These are phyloP conservation scores for Colletotrichum orbiculare DNA, from an alignment of 2,329 filamentous ascomycete species.

Conservation along the genomic window DNA sequence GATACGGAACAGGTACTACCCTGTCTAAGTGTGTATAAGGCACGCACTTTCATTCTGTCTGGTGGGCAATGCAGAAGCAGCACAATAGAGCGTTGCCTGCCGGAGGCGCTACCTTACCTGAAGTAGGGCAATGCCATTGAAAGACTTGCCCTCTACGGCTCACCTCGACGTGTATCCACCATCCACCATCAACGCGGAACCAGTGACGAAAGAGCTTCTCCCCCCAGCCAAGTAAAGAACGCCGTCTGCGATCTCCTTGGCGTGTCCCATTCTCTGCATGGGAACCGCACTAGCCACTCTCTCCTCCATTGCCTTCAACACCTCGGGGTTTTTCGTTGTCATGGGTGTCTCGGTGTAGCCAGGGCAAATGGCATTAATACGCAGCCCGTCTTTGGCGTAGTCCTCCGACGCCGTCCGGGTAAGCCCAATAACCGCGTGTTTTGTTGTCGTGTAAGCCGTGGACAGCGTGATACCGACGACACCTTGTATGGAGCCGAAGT, in stretches of 20 bases:
- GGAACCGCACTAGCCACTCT: conserved; percentile 40
- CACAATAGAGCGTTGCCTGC: too few relatives aligned
- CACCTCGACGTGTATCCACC: conserved; percentile 30
- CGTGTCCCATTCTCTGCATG: conserved; percentile 43
- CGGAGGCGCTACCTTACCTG: too few relatives aligned
- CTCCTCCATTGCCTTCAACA: conserved; percentile 43
- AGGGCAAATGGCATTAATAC: conserved; percentile 50
- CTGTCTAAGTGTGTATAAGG: too few relatives aligned
- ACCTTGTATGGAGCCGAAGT: conserved; percentile 31
- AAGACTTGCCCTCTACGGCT: too few relatives aligned
- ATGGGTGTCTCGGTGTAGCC: conserved; percentile 46
- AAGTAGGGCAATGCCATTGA: too few relatives aligned
- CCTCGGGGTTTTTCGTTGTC: conserved; percentile 42
- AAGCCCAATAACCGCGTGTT: conserved; percentile 29
- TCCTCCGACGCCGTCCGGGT: conserved; percentile 49
- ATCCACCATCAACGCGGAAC: conserved; percentile 32
- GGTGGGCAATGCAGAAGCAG: too few relatives aligned
- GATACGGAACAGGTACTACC: too few relatives aligned
- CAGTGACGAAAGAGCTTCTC: conserved; percentile 27
- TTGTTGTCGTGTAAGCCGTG: conserved; percentile 29
- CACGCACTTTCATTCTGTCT: too few relatives aligned
- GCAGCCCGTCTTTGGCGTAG: conserved; percentile 52
- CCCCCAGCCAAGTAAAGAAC: conserved; percentile 41
- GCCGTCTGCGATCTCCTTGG: conserved; percentile 45
- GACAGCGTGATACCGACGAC: conserved; percentile 28